phyloP scores from a whole-genome alignment of 768 basidiomycete species.

The Phlegmacium glaucopus region DNA sequence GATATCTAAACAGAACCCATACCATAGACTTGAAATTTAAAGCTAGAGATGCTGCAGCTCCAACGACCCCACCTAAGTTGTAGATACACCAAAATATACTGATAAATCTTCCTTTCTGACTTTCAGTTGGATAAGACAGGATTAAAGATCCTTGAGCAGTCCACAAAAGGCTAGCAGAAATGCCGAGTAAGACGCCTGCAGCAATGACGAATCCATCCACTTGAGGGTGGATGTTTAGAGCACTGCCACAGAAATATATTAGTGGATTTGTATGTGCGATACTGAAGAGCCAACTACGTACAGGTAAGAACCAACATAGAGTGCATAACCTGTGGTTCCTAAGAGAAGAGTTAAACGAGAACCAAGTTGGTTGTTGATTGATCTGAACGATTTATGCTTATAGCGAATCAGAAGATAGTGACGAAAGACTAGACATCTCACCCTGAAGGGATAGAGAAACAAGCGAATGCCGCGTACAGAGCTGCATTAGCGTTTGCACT shows the following conservation, averaged over 20 bases:
- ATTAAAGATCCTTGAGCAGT: slow-evolving; percentile 82
- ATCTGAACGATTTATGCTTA: slow-evolving; percentile 34
- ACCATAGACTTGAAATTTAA: slow-evolving; percentile 65
- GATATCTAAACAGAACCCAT: slow-evolving; percentile 14
- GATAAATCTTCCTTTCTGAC: slow-evolving; percentile 74
- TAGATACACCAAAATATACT: slow-evolving; percentile 84
- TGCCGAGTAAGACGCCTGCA: slow-evolving; percentile 71
- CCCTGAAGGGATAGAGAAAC: slow-evolving; percentile 51
- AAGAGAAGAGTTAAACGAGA: slow-evolving; percentile 67
- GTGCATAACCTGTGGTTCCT: slow-evolving; percentile 71
- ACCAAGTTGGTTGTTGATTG: slow-evolving; percentile 81
- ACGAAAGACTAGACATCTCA: slow-evolving; percentile 2
- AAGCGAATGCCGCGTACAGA: slow-evolving; percentile 54
- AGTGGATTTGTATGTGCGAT: neutral
- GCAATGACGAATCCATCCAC: slow-evolving; percentile 64
- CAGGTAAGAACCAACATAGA: slow-evolving; percentile 76
- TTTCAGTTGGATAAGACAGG: slow-evolving; percentile 79
- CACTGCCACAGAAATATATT: slow-evolving; percentile 41
- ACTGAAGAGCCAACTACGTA: slow-evolving; percentile 30
- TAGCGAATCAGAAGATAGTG: neutral
- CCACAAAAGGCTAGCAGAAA: slow-evolving; percentile 74
- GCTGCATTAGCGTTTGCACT: slow-evolving; percentile 70
- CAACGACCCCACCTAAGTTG: slow-evolving; percentile 78
- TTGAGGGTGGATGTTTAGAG: slow-evolving; percentile 63
- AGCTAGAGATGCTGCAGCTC: slow-evolving; percentile 70